Base-by-base conservation (phyloP, 768 basidiomycete genomes). In the Podaxis sp. region DNA sequence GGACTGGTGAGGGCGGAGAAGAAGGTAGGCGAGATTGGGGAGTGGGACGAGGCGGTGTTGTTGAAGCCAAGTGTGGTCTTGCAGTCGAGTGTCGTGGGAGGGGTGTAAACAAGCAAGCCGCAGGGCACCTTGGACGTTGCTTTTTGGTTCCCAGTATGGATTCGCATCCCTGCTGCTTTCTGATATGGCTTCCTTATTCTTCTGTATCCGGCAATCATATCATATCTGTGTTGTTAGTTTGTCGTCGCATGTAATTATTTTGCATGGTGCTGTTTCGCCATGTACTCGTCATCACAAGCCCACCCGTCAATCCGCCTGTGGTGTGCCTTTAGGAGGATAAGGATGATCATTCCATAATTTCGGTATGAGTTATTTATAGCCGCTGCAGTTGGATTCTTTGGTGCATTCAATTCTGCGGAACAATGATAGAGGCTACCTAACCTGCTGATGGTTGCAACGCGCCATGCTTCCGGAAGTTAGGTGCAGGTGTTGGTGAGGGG, bases 31-130 rank as follows among this genome's bases (percentile, higher is more conserved):
- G 72, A 72, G 36, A 65, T 65, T 3, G 77, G 75, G n/a, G 76
- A 79, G 40, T 84, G 79, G 83, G 75, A 80, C 40, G 78, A 76
- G 21, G 69, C 70, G 2, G 74, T 81, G 0, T 70, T 87, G 57
- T 67, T 84, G 61, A 83, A 78, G 69, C 83, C 85, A 3, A 83
- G 78, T 57, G 80, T 87, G n/a, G 76, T 82, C 1, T 71, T 86
- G 7, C 77, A 70, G 48, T 79, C 79, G 7, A 75, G 73, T 2
- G 65, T 80, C 50, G 71, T 73, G 40, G 74, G 71, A 37, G 28
- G 42, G 28, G n/a, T n/a, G 21, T 59, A 48, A 25, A 16, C 73
- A 57, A 65, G 38, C 16, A 21, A 18, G 42, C 18, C 42, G 9
- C 42, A 21, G 42, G 16, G 42, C 14, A 7, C n/a, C 42, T 72